Evolutionary conservation across 345 rosid genomes (phyloP), one percentile per base, ranked within the genome.

Genomic region (Brassica juncea): DNA sequence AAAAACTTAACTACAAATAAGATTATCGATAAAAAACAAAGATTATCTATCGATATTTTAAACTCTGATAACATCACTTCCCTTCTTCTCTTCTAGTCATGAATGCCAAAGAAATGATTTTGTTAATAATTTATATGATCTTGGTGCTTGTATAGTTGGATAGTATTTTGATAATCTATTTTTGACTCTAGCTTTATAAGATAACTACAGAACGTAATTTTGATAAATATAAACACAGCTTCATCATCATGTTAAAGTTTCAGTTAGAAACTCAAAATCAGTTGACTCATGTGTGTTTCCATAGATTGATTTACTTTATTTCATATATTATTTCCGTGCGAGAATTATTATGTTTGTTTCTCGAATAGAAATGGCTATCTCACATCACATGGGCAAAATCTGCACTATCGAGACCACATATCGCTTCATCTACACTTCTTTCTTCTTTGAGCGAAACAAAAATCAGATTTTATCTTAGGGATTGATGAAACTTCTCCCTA

Each of bases 361-460:
- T 39, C 34, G 28, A 71, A 27, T 71, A 52, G 6, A 52, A 52
- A n/a, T 27, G 76, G 71, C 32, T 35, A 28, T 71, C 68, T 65
- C 77, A 72, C 66, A 72, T 31, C 82, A 74, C 82, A 74, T 74
- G 82, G 79, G 25, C 1, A 15, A 30, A 68, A 16, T 68, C 66
- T 35, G 34, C 82, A 68, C 35, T 68, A 61, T 73, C 79, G 69
- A 74, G 71, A 80, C 21, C 57, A 52, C 37, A 9, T 61, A 74
- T 80, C 54, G 77, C 82, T 74, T 80, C 59, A 52, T 49, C 1
- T 60, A 39, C 74, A 79, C 75, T 80, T 80, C 82, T 74, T 80
- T 74, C 83, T 81, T 75, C 80, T 81, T 71, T 70, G 83, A 68
- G 76, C 76, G 72, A 81, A 75, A 81, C 80, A 70, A 80, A 42